These are phyloP conservation scores for Globisporangium sylvaticum DNA, from an alignment of 352 stramenopile genomes.

Conservation along the genomic window DNA sequence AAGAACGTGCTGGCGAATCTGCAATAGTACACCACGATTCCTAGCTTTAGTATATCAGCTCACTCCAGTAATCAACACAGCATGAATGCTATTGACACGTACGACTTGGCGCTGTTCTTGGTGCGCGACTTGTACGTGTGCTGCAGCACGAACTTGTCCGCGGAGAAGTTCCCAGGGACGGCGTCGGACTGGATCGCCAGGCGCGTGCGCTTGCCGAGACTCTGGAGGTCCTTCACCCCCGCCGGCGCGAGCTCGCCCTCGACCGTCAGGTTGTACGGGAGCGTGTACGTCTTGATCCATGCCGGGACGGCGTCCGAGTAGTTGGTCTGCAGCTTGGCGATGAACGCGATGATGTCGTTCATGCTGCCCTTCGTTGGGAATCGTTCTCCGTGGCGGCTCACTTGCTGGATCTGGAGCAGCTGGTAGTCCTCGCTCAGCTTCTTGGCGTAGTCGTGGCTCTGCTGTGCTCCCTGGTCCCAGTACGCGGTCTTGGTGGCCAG, in stretches of 20 bases:
- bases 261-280: conserved; percentile 59
- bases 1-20: conserved; percentile 60
- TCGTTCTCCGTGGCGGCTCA: conserved; percentile 52
- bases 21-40: background rate
- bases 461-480: conserved; percentile 22
- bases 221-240: conserved; percentile 36
- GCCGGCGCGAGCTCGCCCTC: conserved; percentile 34
- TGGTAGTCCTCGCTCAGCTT: background rate
- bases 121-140: conserved; percentile 61
- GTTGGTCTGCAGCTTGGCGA: conserved; percentile 45
- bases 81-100: conserved; percentile 4
- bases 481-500: conserved; percentile 40
- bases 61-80: background rate
- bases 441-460: background rate
- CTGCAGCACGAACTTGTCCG: conserved; percentile 37
- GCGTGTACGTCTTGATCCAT: conserved; percentile 54
- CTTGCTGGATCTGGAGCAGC: conserved; percentile 51
- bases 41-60: background rate
- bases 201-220: conserved; percentile 34
- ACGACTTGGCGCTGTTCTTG: conserved; percentile 52
- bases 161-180: conserved; percentile 23
- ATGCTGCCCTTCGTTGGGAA: conserved; percentile 52
- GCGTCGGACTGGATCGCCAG: conserved; percentile 2
- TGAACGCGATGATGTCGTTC: conserved; percentile 37
- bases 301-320: conserved; percentile 32